These are phyloP conservation scores for Ulvella scutata DNA, from an alignment of 139 green algal species.

Conservation along the genomic window DNA sequence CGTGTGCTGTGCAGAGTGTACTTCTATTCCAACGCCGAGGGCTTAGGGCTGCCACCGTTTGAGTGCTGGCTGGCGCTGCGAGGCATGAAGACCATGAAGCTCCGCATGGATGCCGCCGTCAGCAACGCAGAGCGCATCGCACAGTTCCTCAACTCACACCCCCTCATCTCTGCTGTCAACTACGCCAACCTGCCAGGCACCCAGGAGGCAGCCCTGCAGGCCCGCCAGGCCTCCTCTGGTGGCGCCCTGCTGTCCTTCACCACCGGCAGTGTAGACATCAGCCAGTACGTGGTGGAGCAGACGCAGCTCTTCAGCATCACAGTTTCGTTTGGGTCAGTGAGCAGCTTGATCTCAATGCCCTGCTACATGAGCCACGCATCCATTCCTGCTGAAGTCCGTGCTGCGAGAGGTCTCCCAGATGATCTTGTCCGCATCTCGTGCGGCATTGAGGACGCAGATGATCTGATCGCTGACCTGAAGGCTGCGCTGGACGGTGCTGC, in stretches of 20 bases:
- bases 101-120: conserved; percentile 79
- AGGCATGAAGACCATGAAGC: conserved; percentile 92
- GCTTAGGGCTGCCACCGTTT: conserved; percentile 69
- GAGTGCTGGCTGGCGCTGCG: conserved; percentile 93
- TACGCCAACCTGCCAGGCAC: conserved; percentile 61
- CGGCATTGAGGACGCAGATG: conserved; percentile 74
- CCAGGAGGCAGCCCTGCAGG: conserved; percentile 38
- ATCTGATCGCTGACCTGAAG: conserved; percentile 58
- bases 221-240: conserved; percentile 36
- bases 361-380: conserved; percentile 97
- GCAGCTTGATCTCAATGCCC: conserved; percentile 78
- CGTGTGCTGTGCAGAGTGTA: not conserved
- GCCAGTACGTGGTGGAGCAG: conserved; percentile 56
- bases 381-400: conserved; percentile 74
- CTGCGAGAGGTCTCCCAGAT: conserved; percentile 76
- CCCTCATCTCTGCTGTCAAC: conserved; percentile 71
- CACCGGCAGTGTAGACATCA: conserved; percentile 27
- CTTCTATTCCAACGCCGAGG: conserved; percentile 75
- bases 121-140: conserved; percentile 56
- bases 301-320: conserved; percentile 88
- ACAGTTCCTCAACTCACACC: conserved; percentile 62
- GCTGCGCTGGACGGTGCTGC: not conserved
- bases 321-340: conserved; percentile 84
- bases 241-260: conserved; percentile 59
- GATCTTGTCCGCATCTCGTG: conserved; percentile 87